These are phyloP conservation scores for Thraustochytrium sp. DNA, from an alignment of 352 stramenopile species.

Conservation along the genomic window DNA sequence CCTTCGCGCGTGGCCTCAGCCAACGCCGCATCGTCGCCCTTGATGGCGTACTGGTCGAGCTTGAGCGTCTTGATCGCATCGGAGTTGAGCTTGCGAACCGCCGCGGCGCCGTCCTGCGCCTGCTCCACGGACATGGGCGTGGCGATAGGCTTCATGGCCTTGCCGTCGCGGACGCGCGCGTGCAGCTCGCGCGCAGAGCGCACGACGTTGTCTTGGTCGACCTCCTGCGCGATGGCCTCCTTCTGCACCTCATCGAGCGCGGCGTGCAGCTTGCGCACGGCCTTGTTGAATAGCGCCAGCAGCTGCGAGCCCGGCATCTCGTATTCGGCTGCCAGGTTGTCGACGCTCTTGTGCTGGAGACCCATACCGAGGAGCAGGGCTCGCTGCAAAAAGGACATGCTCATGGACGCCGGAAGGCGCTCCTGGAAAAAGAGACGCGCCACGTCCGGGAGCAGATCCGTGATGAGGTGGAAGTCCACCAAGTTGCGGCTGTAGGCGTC, in stretches of 20 bases:
- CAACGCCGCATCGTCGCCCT: slow-evolving; percentile 86
- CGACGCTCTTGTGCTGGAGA: slow-evolving; percentile 72
- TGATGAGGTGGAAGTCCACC: slow-evolving; percentile 98
- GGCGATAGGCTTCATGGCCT: slow-evolving; percentile 59
- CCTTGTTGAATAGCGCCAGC: slow-evolving; percentile 97
- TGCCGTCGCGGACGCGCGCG: slow-evolving; percentile 62
- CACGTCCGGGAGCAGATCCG: slow-evolving; percentile 90
- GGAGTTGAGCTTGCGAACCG: slow-evolving; percentile 53
- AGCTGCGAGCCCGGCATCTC: slow-evolving; percentile 89
- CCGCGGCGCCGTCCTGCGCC: slow-evolving; percentile 55
- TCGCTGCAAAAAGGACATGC: slow-evolving; percentile 88
- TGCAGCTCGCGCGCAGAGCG: slow-evolving; percentile 70
- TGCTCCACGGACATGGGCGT: slow-evolving; percentile 54
- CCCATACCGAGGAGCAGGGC: slow-evolving; percentile 90
- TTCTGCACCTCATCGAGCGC: slow-evolving; percentile 69
- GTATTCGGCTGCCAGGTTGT: slow-evolving; percentile 84
- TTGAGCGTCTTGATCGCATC: slow-evolving; percentile 75
- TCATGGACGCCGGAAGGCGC: slow-evolving; percentile 78
- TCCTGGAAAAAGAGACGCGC: slow-evolving; percentile 91
- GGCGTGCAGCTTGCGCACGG: slow-evolving; percentile 75
- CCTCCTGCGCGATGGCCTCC: background rate
- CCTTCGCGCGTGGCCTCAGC: slow-evolving; percentile 52
- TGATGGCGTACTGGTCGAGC: slow-evolving; percentile 90
- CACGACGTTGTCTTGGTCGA: slow-evolving; percentile 59
- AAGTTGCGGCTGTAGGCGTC: slow-evolving; percentile 97